Percentiles rank a stretch among this genome's conserved stretches.
These are phyloP conservation scores for Rhytidhysteron rufulum DNA, from an alignment of 2,329 filamentous ascomycete genomes.

Conservation along the genomic window DNA sequence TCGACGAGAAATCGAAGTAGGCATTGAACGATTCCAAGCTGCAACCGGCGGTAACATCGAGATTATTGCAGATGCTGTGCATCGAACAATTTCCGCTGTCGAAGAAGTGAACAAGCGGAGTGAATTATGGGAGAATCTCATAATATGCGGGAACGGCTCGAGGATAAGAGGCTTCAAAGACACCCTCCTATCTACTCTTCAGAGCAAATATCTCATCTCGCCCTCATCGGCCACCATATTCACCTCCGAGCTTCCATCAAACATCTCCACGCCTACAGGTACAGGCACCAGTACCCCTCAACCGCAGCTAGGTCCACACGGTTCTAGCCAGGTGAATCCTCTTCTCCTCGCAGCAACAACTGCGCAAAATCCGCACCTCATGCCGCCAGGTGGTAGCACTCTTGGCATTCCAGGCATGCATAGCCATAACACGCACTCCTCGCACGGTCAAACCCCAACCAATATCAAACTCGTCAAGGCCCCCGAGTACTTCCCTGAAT, in stretches of 20 bases:
- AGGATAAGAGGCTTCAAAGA: conserved; percentile 78
- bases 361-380: conserved; percentile 54
- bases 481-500: conserved; percentile 85
- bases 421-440: conserved; percentile 54
- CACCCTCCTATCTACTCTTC: conserved; percentile 75
- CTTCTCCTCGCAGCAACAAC: conserved; percentile 88
- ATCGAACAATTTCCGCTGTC: conserved; percentile 76
- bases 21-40: conserved; percentile 66
- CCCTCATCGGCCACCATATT: conserved; percentile 94
- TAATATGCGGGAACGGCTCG: conserved; percentile 86
- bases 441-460: conserved; percentile 73
- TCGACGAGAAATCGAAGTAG: conserved; percentile 68
- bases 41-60: conserved; percentile 70
- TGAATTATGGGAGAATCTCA: conserved; percentile 84
- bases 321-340: conserved; percentile 70
- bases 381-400: conserved; percentile 33
- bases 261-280: conserved; percentile 83
- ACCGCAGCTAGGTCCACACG: conserved; percentile 45
- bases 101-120: conserved; percentile 81
- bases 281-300: conserved; percentile 91
- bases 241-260: conserved; percentile 92
- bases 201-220: conserved; percentile 81
- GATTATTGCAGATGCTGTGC: conserved; percentile 77
- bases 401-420: conserved; percentile 23
- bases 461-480: conserved; percentile 73